phyloP scores from a whole-genome alignment of 2,329 filamentous ascomycete species.

The Fusarium pseudocircinatum region DNA sequence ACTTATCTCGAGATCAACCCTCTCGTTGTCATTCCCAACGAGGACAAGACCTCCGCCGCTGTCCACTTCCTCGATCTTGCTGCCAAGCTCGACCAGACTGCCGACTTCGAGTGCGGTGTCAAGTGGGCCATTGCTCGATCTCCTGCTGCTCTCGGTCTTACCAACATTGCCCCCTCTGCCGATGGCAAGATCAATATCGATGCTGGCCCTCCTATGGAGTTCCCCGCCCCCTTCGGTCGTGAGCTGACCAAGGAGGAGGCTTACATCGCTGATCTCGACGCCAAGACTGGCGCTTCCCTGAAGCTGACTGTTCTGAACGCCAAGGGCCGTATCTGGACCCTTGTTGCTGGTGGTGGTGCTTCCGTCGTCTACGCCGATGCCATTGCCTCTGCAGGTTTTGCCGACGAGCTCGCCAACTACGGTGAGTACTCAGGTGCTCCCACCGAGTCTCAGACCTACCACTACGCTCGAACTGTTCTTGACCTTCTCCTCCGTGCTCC shows the following conservation, averaged over 20 bases:
- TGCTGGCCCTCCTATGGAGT: conserved; percentile 97
- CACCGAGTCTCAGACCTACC: conserved; percentile 98
- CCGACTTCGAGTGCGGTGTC: conserved; percentile 98
- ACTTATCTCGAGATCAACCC: conserved; percentile 99
- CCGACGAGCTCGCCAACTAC: conserved; percentile 97
- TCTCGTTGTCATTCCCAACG: conserved; percentile 96
- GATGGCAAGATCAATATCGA: conserved; percentile 89
- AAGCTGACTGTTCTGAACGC: conserved; percentile 97
- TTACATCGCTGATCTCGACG: conserved; percentile 98
- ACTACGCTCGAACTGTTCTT: conserved; percentile 96
- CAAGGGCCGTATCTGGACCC: conserved; percentile 93
- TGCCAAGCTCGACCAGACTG: conserved; percentile 98
- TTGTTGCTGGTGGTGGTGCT: conserved; percentile 98
- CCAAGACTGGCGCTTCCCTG: conserved; percentile 98
- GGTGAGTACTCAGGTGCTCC: conserved; percentile 99
- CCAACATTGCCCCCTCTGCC: conserved; percentile 69
- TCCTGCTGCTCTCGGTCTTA: conserved; percentile 85
- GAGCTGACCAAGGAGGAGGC: conserved; percentile 99
- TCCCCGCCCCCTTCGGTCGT: conserved; percentile 98
- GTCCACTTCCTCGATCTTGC: conserved; percentile 99
- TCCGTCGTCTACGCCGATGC: conserved; percentile 99
- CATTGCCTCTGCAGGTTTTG: conserved; percentile 95
- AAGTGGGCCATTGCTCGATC: conserved; percentile 98
- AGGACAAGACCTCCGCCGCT: conserved; percentile 87
- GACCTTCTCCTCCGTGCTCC: conserved; percentile 97